phyloP scores from a whole-genome alignment of 106 monocot species.

The Allium sativum region DNA sequence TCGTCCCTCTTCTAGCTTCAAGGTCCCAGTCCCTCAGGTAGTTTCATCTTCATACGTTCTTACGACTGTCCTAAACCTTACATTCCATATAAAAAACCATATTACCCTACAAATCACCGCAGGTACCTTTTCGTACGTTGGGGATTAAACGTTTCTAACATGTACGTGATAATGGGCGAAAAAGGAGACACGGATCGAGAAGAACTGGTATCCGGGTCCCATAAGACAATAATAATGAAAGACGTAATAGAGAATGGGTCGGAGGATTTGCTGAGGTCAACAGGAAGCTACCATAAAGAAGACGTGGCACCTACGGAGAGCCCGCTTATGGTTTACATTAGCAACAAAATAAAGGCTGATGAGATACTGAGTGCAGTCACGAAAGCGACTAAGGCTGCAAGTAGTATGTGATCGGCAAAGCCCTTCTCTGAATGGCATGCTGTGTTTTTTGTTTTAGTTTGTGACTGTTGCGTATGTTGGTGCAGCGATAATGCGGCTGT shows the following conservation, averaged over 20 bases:
- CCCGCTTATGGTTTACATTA: slow-evolving; percentile 26
- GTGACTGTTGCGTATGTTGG: too few relatives aligned
- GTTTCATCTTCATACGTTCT: background rate
- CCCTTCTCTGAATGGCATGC: too few relatives aligned
- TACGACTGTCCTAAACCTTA: background rate
- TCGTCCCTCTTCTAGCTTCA: slow-evolving; percentile 82
- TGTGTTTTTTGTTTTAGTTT: too few relatives aligned
- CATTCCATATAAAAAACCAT: background rate
- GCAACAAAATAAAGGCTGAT: slow-evolving; percentile 21
- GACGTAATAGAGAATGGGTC: slow-evolving; percentile 40
- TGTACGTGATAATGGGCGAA: slow-evolving; percentile 60
- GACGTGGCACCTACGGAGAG: slow-evolving; percentile 37
- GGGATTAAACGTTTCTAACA: slow-evolving; percentile 52
- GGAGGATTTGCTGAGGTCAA: slow-evolving; percentile 30
- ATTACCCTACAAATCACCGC: background rate
- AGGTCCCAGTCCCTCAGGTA: slow-evolving; percentile 86
- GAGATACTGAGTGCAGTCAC: slow-evolving; percentile 37
- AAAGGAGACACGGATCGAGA: slow-evolving; percentile 55
- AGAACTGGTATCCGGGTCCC: slow-evolving; percentile 46
- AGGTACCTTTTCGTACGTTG: slow-evolving; percentile 83
- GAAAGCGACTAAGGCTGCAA: slow-evolving; percentile 24
- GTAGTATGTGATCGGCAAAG: slow-evolving; percentile 17
- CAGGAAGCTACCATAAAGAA: slow-evolving; percentile 35
- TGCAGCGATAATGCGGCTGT: too few relatives aligned
- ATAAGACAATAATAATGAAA: slow-evolving; percentile 52